Percentiles rank a stretch among this genome's conserved stretches.
Conservation (phyloP, 768 basidiomycete species). For the Trametes elegans region DNA sequence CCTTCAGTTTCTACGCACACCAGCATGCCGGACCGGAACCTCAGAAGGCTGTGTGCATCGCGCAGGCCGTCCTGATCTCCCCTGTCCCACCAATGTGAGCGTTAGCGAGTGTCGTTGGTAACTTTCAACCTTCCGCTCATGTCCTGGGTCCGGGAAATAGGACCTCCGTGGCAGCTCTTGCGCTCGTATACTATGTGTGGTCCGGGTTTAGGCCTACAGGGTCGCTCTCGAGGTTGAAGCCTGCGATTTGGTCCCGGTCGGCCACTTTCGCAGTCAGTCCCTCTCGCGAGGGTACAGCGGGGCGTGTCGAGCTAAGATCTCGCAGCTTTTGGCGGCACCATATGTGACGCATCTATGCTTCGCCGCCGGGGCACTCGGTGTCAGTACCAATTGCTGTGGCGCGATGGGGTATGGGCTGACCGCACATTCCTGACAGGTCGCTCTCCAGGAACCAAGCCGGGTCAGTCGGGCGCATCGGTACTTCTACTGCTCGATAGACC, state of each 20-base stretch:
- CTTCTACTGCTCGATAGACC: conserved; percentile 32
- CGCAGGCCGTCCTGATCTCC: conserved; percentile 40
- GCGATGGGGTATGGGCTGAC: too few species aligned
- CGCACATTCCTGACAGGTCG: conserved; percentile 9
- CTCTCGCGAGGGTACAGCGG: not conserved
- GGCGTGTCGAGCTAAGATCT: too few species aligned
- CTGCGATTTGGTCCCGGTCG: not conserved
- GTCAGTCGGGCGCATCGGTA: conserved; percentile 24
- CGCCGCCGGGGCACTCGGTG: conserved; percentile 18
- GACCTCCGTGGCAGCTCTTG: conserved; percentile 15
- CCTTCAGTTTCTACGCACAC: conserved; percentile 38
- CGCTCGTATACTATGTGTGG: conserved; percentile 19
- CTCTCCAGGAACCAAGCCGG: conserved; percentile 21
- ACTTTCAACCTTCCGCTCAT: too few species aligned
- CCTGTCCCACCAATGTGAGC: conserved; percentile 24
- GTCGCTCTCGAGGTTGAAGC: not conserved
- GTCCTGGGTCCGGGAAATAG: too few species aligned
- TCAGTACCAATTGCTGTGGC: conserved; percentile 2
- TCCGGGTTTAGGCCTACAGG: conserved; percentile 6
- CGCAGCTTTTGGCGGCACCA: conserved; percentile 19
- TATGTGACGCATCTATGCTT: conserved; percentile 21
- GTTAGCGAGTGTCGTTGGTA: not conserved
- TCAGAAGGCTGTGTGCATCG: conserved; percentile 38
- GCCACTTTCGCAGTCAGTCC: conserved; percentile 5
- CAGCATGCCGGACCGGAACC: conserved; percentile 37